A percentile compares a stretch with the other conserved stretches of the same genome.
These are phyloP conservation scores for Neonectria magnoliae DNA, from an alignment of 2,329 filamentous ascomycete species.

Conservation along the genomic window DNA sequence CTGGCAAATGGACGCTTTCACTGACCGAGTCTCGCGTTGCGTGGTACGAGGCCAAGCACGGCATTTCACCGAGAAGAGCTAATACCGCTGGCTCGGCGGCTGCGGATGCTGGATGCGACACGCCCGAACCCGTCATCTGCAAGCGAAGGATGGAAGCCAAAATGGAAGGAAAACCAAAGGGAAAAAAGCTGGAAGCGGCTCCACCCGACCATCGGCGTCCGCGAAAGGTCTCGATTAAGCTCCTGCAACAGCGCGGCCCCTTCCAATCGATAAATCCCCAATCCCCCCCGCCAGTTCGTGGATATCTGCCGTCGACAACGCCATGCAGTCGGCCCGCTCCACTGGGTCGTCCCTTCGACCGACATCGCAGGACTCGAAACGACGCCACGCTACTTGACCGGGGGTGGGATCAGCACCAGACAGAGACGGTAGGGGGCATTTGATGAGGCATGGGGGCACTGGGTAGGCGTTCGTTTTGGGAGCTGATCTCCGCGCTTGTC, in stretches of 20 bases:
- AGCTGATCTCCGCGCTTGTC: conserved; percentile 3
- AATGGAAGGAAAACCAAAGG: conserved; percentile 11
- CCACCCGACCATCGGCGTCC: conserved; percentile 9
- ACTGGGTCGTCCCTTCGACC: conserved; percentile 1
- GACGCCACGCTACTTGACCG: background rate
- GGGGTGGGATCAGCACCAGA: background rate
- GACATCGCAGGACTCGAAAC: background rate
- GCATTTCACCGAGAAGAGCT: conserved; percentile 1
- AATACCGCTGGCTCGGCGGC: background rate
- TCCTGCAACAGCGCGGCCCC: conserved; percentile 5
- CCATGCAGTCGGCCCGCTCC: conserved; percentile 20
- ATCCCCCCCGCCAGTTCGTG: conserved; percentile 24
- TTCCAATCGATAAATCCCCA: conserved; percentile 7
- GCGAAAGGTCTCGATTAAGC: conserved; percentile 17
- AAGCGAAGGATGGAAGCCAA: conserved; percentile 16
- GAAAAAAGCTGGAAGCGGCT: background rate
- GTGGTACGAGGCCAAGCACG: conserved; percentile 12
- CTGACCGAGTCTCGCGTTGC: conserved; percentile 14
- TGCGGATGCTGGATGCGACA: conserved; percentile 1
- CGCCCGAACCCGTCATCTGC: conserved; percentile 5
- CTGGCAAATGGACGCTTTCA: background rate
- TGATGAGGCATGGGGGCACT: background rate
- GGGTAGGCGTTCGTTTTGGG: background rate
- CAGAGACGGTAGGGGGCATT: background rate
- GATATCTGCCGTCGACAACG: conserved; percentile 19